Evolutionary conservation across 495 filamentous ascomycete species (phyloP).

Genomic region (Hypoxylon lenormandii): DNA sequence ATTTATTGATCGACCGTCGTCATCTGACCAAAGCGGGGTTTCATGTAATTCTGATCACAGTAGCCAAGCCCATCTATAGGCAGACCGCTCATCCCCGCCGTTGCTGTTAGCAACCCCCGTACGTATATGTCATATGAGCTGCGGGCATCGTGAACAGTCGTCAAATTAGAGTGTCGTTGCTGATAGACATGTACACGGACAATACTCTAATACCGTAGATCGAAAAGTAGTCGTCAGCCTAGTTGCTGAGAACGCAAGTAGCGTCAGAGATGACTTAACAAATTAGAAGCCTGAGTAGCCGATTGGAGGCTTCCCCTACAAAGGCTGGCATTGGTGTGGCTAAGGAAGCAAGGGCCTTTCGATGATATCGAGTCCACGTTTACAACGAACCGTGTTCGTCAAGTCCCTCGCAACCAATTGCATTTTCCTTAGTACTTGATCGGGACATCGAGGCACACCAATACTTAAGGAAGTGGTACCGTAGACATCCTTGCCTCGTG

Average conservation of each 20-base stretch:
- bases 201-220: slow-evolving; percentile 15
- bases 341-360: slow-evolving; percentile 15
- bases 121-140: slow-evolving; percentile 33
- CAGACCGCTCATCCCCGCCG: slow-evolving; percentile 25
- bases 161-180: slow-evolving; percentile 20
- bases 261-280: slow-evolving; percentile 11
- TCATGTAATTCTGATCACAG: slow-evolving; percentile 38
- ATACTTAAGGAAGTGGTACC: neutral
- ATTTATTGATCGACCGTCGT: slow-evolving; percentile 37
- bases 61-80: slow-evolving; percentile 42
- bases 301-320: slow-evolving; percentile 23
- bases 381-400: slow-evolving; percentile 22
- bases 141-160: slow-evolving; percentile 36
- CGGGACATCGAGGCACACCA: neutral
- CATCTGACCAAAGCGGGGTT: slow-evolving; percentile 51
- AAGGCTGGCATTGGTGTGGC: slow-evolving; percentile 24
- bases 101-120: slow-evolving; percentile 29
- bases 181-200: slow-evolving; percentile 13
- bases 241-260: slow-evolving; percentile 20
- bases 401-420: slow-evolving; percentile 16
- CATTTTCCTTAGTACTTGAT: slow-evolving; percentile 6
- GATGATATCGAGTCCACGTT: slow-evolving; percentile 31
- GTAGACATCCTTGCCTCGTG: neutral
- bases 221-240: slow-evolving; percentile 21
- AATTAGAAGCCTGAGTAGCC: slow-evolving; percentile 16